Evolutionary conservation across 2,329 filamentous ascomycete genomes (phyloP).

Genomic region (Pezicula neosporulosa): DNA sequence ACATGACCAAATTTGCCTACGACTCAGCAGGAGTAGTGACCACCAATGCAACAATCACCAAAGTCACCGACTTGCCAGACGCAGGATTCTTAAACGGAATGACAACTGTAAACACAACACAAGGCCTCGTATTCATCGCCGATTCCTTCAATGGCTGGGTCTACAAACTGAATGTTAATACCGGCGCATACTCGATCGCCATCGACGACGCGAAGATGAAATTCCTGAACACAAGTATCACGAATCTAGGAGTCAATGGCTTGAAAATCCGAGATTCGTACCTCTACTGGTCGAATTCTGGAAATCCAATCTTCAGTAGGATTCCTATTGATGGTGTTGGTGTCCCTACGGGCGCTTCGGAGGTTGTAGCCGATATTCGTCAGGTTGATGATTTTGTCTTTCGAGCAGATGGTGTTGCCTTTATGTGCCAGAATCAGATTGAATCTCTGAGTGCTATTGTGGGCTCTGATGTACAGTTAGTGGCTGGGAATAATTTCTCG

Average conservation of each 20-base stretch:
- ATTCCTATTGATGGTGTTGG: not conserved
- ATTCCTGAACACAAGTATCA: not conserved
- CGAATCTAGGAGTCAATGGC: not conserved
- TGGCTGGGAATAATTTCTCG: not conserved
- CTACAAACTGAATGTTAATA: conserved; percentile 22
- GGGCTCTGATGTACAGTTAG: not conserved
- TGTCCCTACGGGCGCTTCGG: not conserved
- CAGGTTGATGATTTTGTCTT: conserved; percentile 3
- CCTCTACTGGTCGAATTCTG: not conserved
- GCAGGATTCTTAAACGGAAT: conserved; percentile 22
- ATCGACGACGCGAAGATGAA: conserved; percentile 19
- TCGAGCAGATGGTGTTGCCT: not conserved
- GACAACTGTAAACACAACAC: conserved; percentile 9
- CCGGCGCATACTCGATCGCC: conserved; percentile 12
- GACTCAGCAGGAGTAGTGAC: not conserved
- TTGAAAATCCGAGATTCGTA: not conserved
- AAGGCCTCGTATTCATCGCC: conserved; percentile 17
- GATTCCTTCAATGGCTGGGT: conserved; percentile 24
- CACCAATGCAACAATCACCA: conserved; percentile 4
- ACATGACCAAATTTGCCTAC: conserved; percentile 7
- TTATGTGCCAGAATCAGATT: not conserved
- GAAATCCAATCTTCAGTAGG: not conserved
- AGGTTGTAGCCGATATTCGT: not conserved
- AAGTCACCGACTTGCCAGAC: conserved; percentile 14
- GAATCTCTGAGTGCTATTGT: not conserved